A percentile compares a stretch with the other conserved stretches of the same genome.
These are phyloP conservation scores for Pseudotsuga menziesii DNA, from an alignment of 75 land plant species.

Conservation along the genomic window DNA sequence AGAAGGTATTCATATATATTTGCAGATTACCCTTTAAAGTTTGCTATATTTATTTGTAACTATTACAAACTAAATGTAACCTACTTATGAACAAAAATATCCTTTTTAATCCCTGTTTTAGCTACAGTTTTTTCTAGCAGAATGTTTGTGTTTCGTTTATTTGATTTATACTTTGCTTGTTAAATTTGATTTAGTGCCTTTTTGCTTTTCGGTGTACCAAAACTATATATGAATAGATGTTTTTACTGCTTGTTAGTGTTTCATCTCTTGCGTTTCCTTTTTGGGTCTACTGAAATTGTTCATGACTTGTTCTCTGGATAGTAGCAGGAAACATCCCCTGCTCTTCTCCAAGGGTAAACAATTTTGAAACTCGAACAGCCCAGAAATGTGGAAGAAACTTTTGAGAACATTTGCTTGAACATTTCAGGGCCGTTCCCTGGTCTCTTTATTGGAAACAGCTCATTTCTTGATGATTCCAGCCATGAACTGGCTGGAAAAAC, in stretches of 20 bases:
- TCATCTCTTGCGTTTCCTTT: not conserved
- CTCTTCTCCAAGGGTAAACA: too few species aligned
- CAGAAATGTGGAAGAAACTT: too few species aligned
- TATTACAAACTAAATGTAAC: not conserved
- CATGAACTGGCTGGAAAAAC: too few species aligned
- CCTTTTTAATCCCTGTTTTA: too few species aligned
- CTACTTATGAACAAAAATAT: not conserved
- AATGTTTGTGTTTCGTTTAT: not conserved
- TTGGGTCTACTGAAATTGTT: not conserved
- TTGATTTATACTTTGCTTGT: not conserved
- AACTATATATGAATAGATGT: too few species aligned
- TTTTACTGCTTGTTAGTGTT: not conserved
- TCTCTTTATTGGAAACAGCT: too few species aligned
- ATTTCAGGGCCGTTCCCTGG: too few species aligned
- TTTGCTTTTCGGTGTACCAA: too few species aligned
- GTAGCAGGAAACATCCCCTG: too few species aligned
- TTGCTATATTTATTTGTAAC: not conserved
- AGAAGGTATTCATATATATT: conserved; percentile 42
- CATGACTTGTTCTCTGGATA: not conserved
- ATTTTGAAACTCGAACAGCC: too few species aligned
- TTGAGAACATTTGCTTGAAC: too few species aligned
- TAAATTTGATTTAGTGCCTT: not conserved
- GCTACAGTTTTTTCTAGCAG: not conserved
- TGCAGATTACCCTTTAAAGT: not conserved
- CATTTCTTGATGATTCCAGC: too few species aligned